phyloP scores from a whole-genome alignment of 495 filamentous ascomycete species.

The Trichodelitschia bisporula region DNA sequence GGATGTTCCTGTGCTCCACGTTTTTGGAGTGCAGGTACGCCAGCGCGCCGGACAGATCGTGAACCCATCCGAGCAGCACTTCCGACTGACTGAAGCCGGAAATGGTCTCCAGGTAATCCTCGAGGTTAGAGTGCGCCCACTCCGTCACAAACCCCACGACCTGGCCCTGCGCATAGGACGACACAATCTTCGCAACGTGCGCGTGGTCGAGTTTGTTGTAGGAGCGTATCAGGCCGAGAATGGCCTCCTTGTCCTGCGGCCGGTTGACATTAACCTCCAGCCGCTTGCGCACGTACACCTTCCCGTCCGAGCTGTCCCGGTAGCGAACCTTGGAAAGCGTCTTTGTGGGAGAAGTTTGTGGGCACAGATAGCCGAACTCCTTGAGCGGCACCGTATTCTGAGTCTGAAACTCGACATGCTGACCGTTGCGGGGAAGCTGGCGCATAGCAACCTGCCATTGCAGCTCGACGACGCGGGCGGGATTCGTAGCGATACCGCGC shows the following conservation, averaged over 20 bases:
- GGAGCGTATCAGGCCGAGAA: constrained; percentile 8
- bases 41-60: constrained; percentile 10
- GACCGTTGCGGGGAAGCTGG: constrained; percentile 10
- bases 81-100: constrained; percentile 6
- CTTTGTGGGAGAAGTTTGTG: too few relatives aligned
- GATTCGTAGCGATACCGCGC: constrained; percentile 7
- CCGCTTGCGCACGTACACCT: constrained; percentile 9
- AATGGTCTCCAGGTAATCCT: constrained; percentile 7
- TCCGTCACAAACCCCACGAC: constrained; percentile 8
- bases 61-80: constrained; percentile 11
- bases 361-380: constrained; percentile 5
- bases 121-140: constrained; percentile 8
- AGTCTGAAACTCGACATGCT: constrained; percentile 7
- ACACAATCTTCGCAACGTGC: constrained; percentile 8
- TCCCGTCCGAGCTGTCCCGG: constrained; percentile 3
- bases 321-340: constrained; percentile 5
- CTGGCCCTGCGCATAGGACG: constrained; percentile 9
- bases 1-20: constrained; percentile 8
- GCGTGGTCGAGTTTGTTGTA: constrained; percentile 9
- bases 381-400: constrained; percentile 9
- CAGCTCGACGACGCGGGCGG: constrained; percentile 5
- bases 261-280: constrained; percentile 5
- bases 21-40: constrained; percentile 9
- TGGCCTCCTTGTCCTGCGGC: constrained; percentile 5
- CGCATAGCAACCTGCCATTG: constrained; percentile 11